These are phyloP conservation scores for Coniferiporia weirii DNA, from an alignment of 1,284 basidiomycete species.

Conservation along the genomic window DNA sequence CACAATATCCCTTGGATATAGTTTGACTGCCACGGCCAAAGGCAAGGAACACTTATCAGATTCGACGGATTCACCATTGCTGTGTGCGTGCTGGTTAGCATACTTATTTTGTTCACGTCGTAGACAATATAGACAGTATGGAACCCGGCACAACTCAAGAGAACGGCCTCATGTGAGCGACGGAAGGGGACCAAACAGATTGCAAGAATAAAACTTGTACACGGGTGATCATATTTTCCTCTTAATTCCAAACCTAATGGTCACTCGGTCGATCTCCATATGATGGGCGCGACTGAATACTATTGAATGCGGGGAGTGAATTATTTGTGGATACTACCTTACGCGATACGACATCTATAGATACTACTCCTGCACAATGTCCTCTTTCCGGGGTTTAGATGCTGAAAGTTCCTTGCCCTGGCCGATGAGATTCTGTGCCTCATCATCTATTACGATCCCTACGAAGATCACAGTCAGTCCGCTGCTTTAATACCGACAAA, in stretches of 20 bases:
- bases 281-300: background rate
- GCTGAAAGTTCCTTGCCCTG: constrained; percentile 73
- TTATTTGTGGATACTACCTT: constrained; percentile 4
- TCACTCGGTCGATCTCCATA: background rate
- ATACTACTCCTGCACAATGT: constrained; percentile 72
- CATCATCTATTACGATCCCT: constrained; percentile 72
- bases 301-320: background rate
- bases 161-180: background rate
- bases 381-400: constrained; percentile 77
- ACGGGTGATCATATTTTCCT: background rate
- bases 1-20: background rate
- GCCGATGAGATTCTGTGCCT: constrained; percentile 67
- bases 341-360: constrained; percentile 3
- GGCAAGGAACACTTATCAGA: background rate
- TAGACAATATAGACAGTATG: background rate
- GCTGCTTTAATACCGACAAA: constrained; percentile 5
- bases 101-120: background rate
- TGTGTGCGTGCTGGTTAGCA: too few species aligned
- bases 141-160: background rate
- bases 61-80: background rate
- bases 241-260: background rate
- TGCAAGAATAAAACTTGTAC: background rate
- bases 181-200: background rate
- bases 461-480: constrained; percentile 19
- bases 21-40: background rate